phyloP scores from a whole-genome alignment of 2,329 filamentous ascomycete genomes.

The Fusarium verticillioides region DNA sequence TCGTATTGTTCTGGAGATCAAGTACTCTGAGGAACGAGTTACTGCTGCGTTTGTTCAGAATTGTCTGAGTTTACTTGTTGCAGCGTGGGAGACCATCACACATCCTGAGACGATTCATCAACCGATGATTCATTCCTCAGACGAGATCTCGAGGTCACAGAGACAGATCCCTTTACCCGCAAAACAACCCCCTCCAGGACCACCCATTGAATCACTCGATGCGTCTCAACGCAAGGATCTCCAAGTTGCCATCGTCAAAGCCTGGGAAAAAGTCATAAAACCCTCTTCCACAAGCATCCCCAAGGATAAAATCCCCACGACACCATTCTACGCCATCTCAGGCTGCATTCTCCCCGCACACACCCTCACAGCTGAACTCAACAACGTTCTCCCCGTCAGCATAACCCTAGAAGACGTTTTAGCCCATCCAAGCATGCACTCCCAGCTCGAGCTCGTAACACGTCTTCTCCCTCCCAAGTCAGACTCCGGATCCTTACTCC shows the following conservation, averaged over 20 bases:
- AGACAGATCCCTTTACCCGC: slow-evolving; percentile 55
- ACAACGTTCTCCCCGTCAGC: slow-evolving; percentile 53
- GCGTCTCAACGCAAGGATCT: slow-evolving; percentile 55
- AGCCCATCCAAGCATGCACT: slow-evolving; percentile 61
- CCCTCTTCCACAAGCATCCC: slow-evolving; percentile 53
- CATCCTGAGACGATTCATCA: slow-evolving; percentile 58
- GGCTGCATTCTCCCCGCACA: slow-evolving; percentile 61
- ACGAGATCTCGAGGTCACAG: slow-evolving; percentile 51
- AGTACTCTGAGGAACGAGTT: slow-evolving; percentile 59
- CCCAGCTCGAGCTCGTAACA: slow-evolving; percentile 58
- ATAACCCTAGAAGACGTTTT: slow-evolving; percentile 62
- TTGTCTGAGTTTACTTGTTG: slow-evolving; percentile 58
- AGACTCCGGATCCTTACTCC: slow-evolving; percentile 30
- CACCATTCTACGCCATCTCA: slow-evolving; percentile 63
- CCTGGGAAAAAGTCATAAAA: slow-evolving; percentile 59
- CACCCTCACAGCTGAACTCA: slow-evolving; percentile 58
- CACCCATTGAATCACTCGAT: slow-evolving; percentile 45
- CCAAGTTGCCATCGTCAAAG: slow-evolving; percentile 54
- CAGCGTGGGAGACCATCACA: slow-evolving; percentile 58
- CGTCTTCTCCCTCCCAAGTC: slow-evolving; percentile 37
- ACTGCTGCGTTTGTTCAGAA: slow-evolving; percentile 55
- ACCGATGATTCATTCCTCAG: slow-evolving; percentile 56
- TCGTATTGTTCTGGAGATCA: slow-evolving; percentile 56
- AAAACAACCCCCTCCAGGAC: slow-evolving; percentile 36
- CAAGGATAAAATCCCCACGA: slow-evolving; percentile 55